Base-by-base conservation (phyloP, 2,329 filamentous ascomycete species). In the Paramyrothecium sp. region DNA sequence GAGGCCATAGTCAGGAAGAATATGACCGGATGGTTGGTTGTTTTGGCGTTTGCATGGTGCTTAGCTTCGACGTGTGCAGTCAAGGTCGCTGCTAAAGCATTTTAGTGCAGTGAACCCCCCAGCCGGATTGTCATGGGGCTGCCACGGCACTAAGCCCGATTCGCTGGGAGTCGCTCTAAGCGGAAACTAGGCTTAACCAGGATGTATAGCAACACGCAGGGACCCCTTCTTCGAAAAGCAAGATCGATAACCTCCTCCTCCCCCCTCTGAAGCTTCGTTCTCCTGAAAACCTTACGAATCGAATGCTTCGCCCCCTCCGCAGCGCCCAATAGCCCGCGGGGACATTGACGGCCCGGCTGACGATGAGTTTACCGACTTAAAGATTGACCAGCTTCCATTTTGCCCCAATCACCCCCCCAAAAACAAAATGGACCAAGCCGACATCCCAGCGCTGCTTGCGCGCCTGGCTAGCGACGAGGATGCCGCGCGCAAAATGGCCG, bases 401-500 rank as follows among this genome's bases (percentile, higher is more conserved):
- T 58, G 22, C 30, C 7, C 60, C 22, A 30, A 30, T 5, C 26
- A 30, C 5, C 19, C 49, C 53, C 59, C 67, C 61, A 55, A 21
- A n/a, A 48, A 34, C 41, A 54, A 30, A 33, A 68, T 89, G 86
- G 86, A 89, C 68, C 85, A 88, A 75, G 84, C 83, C 66, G 86
- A 88, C 65, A 86, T 89, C 64, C 86, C 86, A 52, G 82, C 83
- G 71, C 81, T 89, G 64, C 78, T 89, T 65, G 78, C 83, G 76
- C 85, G 85, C 63, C 78, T 89, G 60, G 79, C 83, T 46, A 88
- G 85, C 75, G 84, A 88, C 65, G 86, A 97, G 76, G 95, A 99
- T 81, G 93, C 91, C 56, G 89, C 91, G 65, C 91, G 93, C 69
- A 99, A 99, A 76, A 97, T 98, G 91, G 95, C 95, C 59, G 95